Evolutionary conservation across 805 yeast genomes (phyloP).

Genomic region (Barnettozyma wickerhamii): DNA sequence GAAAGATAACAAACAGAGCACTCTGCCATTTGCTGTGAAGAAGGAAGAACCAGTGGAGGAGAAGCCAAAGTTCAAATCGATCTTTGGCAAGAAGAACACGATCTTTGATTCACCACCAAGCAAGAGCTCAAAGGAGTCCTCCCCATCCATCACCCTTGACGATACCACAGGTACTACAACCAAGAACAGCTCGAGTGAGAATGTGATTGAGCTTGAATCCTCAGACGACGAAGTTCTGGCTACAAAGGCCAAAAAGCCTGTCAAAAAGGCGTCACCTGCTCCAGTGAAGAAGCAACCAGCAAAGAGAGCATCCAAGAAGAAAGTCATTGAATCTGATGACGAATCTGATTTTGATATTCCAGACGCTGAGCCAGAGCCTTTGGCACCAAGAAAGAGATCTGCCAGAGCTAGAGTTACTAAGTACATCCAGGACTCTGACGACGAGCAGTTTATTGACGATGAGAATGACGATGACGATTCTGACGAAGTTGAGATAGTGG

Average conservation of each 20-base stretch:
- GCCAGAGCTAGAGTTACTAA: conserved; percentile 17
- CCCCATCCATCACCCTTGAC: conserved; percentile 10
- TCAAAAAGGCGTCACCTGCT: conserved; percentile 7
- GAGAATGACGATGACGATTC: conserved; percentile 10
- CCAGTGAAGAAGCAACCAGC: conserved; percentile 10
- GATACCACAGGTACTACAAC: conserved; percentile 2
- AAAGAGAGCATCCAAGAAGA: conserved; percentile 8
- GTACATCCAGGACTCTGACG: conserved; percentile 9
- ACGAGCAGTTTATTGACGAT: conserved; percentile 3
- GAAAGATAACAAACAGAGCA: conserved; percentile 4
- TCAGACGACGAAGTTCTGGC: conserved; percentile 6
- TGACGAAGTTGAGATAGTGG: conserved; percentile 10
- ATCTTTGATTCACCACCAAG: conserved; percentile 27
- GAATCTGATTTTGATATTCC: conserved; percentile 5
- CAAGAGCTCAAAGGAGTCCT: neutral
- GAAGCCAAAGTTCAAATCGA: conserved; percentile 28
- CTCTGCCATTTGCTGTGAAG: conserved; percentile 8
- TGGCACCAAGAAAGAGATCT: conserved; percentile 14
- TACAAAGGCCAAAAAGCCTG: conserved; percentile 3
- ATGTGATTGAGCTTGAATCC: conserved; percentile 1
- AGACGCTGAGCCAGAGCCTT: conserved; percentile 8
- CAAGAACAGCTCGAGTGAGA: too few species aligned
- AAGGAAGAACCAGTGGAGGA: conserved; percentile 16
- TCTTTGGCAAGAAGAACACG: conserved; percentile 31
- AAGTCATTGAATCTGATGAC: conserved; percentile 13